Evolutionary conservation across 306 rosid species (phyloP).

Genomic region (peach (Prunus persica)): DNA sequence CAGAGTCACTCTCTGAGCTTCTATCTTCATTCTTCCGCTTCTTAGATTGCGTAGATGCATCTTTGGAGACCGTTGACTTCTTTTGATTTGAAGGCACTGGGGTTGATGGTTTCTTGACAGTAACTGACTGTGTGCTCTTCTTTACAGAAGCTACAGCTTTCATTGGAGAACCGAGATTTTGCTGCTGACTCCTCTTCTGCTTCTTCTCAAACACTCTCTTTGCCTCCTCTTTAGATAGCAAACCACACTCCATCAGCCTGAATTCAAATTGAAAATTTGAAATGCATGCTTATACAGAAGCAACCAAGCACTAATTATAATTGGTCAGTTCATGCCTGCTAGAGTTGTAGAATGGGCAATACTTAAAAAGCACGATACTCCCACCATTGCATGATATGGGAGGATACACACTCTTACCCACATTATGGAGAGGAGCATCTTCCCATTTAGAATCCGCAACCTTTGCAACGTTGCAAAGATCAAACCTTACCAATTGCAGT

Average conservation of each 20-base stretch:
- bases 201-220: constrained; percentile 57
- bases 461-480: not conserved
- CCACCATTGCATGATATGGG: not conserved
- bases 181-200: constrained; percentile 48
- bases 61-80: constrained; percentile 33
- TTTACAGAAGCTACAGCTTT: constrained; percentile 33
- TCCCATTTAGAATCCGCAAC: not conserved
- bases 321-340: not conserved
- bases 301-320: not conserved
- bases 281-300: constrained; percentile 4
- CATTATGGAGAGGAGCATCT: not conserved
- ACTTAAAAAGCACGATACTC: not conserved
- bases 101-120: constrained; percentile 46
- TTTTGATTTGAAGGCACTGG: constrained; percentile 33
- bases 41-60: constrained; percentile 41
- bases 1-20: constrained; percentile 53
- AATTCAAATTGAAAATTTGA: constrained; percentile 19
- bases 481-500: not conserved
- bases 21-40: constrained; percentile 45
- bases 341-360: not conserved
- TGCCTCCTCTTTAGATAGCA: constrained; percentile 68
- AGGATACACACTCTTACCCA: not conserved
- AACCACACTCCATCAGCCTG: constrained; percentile 96
- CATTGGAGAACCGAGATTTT: constrained; percentile 49
- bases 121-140: constrained; percentile 34